Evolutionary conservation across 2,329 filamentous ascomycete species (phyloP), one percentile per base, ranked within the genome.

Genomic region (Stagonosporopsis rhizophila): DNA sequence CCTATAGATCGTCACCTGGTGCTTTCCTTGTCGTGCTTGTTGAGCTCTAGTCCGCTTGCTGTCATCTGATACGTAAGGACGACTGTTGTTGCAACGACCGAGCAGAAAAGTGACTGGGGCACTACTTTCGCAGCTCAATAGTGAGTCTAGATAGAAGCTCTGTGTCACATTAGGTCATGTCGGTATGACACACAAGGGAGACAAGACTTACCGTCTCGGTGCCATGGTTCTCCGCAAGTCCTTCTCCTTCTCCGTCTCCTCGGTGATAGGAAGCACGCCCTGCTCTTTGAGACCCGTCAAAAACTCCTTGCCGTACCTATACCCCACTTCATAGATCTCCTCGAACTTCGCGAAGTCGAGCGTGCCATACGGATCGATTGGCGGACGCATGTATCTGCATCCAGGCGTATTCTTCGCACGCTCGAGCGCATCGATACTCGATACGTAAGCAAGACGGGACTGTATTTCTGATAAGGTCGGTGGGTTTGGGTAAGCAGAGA

Each of bases 321-420:
- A 96, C 1, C 95, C 96, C 11, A 97, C 84, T 65, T 89, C 83
- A 70, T 96, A 96, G 50, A 99, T 94, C 81, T 99, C 96, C 69
- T 98, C 94, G 75, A 99, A 99, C 76, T 96, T 97, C 59, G 88
- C 91, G 80, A 99, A 99, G 56, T 99, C 95, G 27, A 99, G 80
- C 1, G 95, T 99, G 4, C 93, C 95, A 67, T 96, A 99, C 1
- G 86, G 84, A 71, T 98, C 95, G 60, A 99, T 90, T 0, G 95
- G 95, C 4, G 96, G 96, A 1, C 95, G 86, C 91, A 99, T 96
- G 76, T 99, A 99, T 48, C 96, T 83, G 75, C 94, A 98, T 0
- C 95, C 95, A 0, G 92, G 87, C 70, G 90, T 94, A 4, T 83
- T 89, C 82, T 99, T 99, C 22, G 95, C 95, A 34, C 93, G 85